phyloP scores from a whole-genome alignment of 2,329 filamentous ascomycete genomes.

The Talaromyces albobiverticillius region DNA sequence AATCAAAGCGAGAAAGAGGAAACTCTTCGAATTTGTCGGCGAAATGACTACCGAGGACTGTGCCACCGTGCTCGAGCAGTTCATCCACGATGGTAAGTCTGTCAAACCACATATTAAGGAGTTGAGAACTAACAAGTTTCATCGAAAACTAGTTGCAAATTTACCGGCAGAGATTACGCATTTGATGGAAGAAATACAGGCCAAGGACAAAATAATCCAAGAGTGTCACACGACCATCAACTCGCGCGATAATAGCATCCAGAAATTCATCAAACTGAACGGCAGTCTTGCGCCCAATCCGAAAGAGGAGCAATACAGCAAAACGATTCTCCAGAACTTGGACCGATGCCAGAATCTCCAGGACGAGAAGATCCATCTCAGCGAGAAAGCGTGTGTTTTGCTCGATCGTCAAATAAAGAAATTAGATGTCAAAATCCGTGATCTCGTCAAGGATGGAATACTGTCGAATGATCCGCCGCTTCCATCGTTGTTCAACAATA shows the following conservation, averaged over 20 bases:
- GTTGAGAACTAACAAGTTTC: constrained; percentile 6
- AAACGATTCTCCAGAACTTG: constrained; percentile 56
- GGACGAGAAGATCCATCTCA: constrained; percentile 60
- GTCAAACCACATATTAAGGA: not conserved
- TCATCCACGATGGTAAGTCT: constrained; percentile 59
- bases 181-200: constrained; percentile 64
- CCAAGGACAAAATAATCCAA: constrained; percentile 61
- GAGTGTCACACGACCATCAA: constrained; percentile 57
- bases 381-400: constrained; percentile 58
- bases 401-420: constrained; percentile 63
- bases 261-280: constrained; percentile 64
- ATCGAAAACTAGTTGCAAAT: constrained; percentile 44
- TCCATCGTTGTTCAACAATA: constrained; percentile 56
- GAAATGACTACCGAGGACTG: constrained; percentile 52
- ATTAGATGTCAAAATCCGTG: constrained; percentile 60
- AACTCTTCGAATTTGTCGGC: not conserved
- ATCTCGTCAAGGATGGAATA: constrained; percentile 58
- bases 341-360: constrained; percentile 58
- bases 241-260: constrained; percentile 58
- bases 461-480: constrained; percentile 58
- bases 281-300: constrained; percentile 61
- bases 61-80: constrained; percentile 63
- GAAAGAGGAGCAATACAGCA: constrained; percentile 61
- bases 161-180: constrained; percentile 63
- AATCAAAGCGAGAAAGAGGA: no score